Percentiles rank a stretch among this genome's conserved stretches.
Conservation (phyloP, 2,329 filamentous ascomycete species). For the Fusarium sp. region DNA sequence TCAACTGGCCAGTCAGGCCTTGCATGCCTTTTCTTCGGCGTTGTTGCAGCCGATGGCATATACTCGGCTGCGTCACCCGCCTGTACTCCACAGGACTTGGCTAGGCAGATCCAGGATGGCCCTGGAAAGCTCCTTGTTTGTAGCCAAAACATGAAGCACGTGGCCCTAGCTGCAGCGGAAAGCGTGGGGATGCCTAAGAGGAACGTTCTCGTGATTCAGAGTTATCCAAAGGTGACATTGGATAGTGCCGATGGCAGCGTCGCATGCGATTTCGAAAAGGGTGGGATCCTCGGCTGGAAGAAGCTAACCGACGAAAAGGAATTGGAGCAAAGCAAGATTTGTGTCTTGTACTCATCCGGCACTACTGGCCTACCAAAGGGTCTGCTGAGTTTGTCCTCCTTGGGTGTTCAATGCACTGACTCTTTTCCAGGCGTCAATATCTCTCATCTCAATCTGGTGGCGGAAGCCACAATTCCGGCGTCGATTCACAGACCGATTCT, state of each 20-base stretch:
- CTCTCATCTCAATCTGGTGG: slow-evolving; percentile 59
- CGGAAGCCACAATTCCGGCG: slow-evolving; percentile 50
- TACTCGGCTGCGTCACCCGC: slow-evolving; percentile 67
- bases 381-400: background rate
- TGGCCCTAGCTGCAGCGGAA: slow-evolving; percentile 61
- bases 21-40: slow-evolving; percentile 65
- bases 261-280: slow-evolving; percentile 43
- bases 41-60: slow-evolving; percentile 69
- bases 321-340: slow-evolving; percentile 57
- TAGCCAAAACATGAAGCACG: slow-evolving; percentile 59
- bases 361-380: slow-evolving; percentile 63
- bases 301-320: slow-evolving; percentile 62
- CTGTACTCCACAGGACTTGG: slow-evolving; percentile 63
- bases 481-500: slow-evolving; percentile 47
- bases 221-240: slow-evolving; percentile 46
- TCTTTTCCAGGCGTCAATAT: slow-evolving; percentile 52
- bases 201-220: slow-evolving; percentile 64
- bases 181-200: slow-evolving; percentile 57
- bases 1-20: slow-evolving; percentile 68
- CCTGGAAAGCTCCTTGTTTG: slow-evolving; percentile 57
- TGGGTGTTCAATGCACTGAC: background rate
- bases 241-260: slow-evolving; percentile 40
- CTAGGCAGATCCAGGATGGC: slow-evolving; percentile 57
- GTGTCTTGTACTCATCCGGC: slow-evolving; percentile 61
- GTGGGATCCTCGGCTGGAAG: slow-evolving; percentile 61